phyloP scores from a whole-genome alignment of 2,329 filamentous ascomycete genomes.

The Albifimbria verrucaria region DNA sequence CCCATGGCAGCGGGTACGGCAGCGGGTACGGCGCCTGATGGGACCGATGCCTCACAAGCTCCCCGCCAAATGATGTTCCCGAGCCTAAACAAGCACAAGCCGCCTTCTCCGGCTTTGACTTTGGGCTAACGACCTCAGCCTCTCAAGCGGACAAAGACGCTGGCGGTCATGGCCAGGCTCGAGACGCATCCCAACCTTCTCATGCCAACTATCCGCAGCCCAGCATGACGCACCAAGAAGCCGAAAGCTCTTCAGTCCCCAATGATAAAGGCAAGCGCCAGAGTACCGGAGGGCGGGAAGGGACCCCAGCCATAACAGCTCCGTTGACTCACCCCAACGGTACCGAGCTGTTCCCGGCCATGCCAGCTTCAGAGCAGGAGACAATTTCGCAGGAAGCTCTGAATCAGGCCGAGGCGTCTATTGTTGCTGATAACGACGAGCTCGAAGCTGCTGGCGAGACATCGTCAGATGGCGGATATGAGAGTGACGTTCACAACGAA shows the following conservation, averaged over 20 bases:
- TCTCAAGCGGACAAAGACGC: too few species aligned
- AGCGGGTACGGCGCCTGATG: too few species aligned
- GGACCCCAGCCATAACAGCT: conserved; percentile 17
- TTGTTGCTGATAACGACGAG: conserved; percentile 31
- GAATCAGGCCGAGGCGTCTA: conserved; percentile 31
- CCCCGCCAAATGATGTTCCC: too few species aligned
- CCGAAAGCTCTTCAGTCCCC: not conserved
- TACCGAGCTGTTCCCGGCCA: conserved; percentile 29
- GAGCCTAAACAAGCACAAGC: too few species aligned
- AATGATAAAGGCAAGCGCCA: not conserved
- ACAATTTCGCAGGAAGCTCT: conserved; percentile 32
- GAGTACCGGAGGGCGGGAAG: not conserved
- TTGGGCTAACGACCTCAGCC: too few species aligned
- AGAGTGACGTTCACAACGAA: conserved; percentile 31
- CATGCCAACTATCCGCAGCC: too few species aligned
- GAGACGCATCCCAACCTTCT: too few species aligned
- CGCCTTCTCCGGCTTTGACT: too few species aligned
- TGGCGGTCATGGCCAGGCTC: too few species aligned
- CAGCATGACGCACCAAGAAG: too few species aligned
- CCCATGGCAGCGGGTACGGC: too few species aligned
- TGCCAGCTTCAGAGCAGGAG: conserved; percentile 32
- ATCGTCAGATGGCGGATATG: conserved; percentile 33
- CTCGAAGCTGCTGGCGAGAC: conserved; percentile 14
- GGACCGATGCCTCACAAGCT: too few species aligned
- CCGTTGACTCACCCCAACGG: conserved; percentile 37